Conservation (phyloP, 208 protist species). For the Polymyxa betae region DNA sequence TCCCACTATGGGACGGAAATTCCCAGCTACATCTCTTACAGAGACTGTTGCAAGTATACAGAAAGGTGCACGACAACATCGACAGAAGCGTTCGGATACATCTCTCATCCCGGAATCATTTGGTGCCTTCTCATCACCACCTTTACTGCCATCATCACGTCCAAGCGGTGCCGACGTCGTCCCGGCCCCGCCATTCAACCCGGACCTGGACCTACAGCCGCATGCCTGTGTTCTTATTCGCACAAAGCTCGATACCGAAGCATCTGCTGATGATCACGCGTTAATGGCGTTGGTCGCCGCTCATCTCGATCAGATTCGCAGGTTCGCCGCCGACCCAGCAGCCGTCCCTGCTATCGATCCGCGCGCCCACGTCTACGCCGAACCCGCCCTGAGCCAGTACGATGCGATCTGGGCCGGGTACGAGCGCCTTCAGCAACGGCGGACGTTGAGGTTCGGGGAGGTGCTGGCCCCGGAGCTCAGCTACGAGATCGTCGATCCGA, state of each 20-base stretch:
- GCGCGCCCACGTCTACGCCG: background rate
- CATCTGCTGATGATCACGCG: background rate
- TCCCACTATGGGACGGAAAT: background rate
- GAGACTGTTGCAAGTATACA: background rate
- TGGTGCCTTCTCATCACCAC: too few species aligned
- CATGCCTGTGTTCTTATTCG: conserved; percentile 9
- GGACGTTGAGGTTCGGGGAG: background rate
- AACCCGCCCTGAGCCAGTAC: background rate
- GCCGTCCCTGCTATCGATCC: background rate
- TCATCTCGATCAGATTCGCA: background rate
- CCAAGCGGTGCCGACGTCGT: too few species aligned
- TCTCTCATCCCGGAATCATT: too few species aligned
- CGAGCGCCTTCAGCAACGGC: background rate
- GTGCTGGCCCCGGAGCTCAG: background rate
- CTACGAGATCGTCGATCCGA: background rate
- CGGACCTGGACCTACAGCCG: background rate
- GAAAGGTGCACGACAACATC: background rate
- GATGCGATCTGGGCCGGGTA: background rate
- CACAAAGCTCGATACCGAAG: background rate
- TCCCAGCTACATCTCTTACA: background rate
- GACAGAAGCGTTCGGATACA: too few species aligned
- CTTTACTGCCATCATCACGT: too few species aligned
- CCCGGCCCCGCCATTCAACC: too few species aligned
- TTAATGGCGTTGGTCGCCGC: background rate
- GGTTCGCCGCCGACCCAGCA: background rate